Evolutionary conservation across 1,284 basidiomycete genomes (phyloP), one percentile per base, ranked within the genome.

Genomic region (Gastroboletus turbinatus): DNA sequence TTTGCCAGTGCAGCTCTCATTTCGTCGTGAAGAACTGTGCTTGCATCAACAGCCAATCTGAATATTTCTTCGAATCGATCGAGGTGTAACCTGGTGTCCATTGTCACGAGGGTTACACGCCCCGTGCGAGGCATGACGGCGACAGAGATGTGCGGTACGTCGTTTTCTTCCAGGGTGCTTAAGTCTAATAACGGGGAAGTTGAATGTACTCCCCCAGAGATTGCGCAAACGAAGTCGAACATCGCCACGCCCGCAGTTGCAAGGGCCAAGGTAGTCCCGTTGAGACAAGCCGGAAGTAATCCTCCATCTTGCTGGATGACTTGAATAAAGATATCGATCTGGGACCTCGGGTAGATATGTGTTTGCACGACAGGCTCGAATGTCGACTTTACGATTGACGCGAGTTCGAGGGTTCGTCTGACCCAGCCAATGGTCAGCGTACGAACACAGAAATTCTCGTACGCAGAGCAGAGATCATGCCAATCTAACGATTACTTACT

Each of bases 341-440:
- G 87, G 30, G 92, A 92, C 50, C 96, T 88, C 8, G 96, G 96
- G 73, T 96, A 98, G 47, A 98, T 82, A 61, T 84, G 84, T 2
- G 90, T 90, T 70, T 96, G 91, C 39, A 99, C 84, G 51, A 97
- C 93, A 42, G 96, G 94, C 69, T 98, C 95, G 66, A 99, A 98
- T 0, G 96, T 98, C 38, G 92, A 88, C 74, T 94, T 90, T 62
- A 99, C 87, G 14, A 88, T 85, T 2, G 92, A 82, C 2, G 88
- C 91, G 58, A 98, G 81, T 73, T 99, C 96, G 56, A 94, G 78
- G 55, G 93, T 82, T 19, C 95, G 92, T 73, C 96, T 98, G 50
- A 56, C 30, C 7, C 36, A 50, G 36, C 33, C 2, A 14, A 36
- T 23, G n/a, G 23, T 66, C 21, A 61, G 56, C 17, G 36, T 7